Evolutionary conservation across 345 rosid species (phyloP).

Genomic region (Abelmoschus esculentus): DNA sequence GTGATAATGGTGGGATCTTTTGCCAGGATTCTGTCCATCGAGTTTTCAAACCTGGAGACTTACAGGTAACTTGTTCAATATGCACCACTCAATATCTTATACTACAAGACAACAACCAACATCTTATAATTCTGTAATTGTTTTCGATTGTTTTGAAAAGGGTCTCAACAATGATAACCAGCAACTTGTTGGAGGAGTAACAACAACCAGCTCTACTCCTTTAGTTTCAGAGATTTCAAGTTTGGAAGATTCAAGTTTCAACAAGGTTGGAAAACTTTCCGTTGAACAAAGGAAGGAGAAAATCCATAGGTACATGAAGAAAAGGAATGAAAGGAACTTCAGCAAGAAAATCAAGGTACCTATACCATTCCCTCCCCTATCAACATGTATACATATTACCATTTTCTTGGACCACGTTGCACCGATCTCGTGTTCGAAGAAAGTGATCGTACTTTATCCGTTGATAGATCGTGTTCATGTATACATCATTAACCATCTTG

Average conservation of each 20-base stretch:
- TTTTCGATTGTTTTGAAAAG: conserved; percentile 19
- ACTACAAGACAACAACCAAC: neutral
- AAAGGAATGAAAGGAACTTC: conserved; percentile 89
- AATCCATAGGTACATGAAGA: conserved; percentile 82
- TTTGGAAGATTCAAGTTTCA: conserved; percentile 67
- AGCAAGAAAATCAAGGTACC: conserved; percentile 92
- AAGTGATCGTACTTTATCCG: no score
- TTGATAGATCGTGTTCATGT: no score
- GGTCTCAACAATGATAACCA: conserved; percentile 41
- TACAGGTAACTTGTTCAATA: conserved; percentile 44
- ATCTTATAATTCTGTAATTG: neutral
- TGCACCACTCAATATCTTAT: neutral
- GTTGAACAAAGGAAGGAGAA: conserved; percentile 86
- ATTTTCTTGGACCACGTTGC: no score
- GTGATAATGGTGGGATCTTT: conserved; percentile 56
- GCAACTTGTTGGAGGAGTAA: conserved; percentile 28
- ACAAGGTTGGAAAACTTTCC: conserved; percentile 70
- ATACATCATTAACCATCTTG: no score
- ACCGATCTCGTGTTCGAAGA: no score
- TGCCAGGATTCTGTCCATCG: conserved; percentile 39
- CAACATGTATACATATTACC: neutral
- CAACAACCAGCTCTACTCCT: conserved; percentile 29
- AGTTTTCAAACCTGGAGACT: conserved; percentile 43
- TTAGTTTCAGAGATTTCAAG: conserved; percentile 52
- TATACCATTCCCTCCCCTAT: neutral